A percentile compares a stretch with the other conserved stretches of the same genome.
These are phyloP conservation scores for Tuber borchii DNA, from an alignment of 495 filamentous ascomycete species.

Conservation along the genomic window DNA sequence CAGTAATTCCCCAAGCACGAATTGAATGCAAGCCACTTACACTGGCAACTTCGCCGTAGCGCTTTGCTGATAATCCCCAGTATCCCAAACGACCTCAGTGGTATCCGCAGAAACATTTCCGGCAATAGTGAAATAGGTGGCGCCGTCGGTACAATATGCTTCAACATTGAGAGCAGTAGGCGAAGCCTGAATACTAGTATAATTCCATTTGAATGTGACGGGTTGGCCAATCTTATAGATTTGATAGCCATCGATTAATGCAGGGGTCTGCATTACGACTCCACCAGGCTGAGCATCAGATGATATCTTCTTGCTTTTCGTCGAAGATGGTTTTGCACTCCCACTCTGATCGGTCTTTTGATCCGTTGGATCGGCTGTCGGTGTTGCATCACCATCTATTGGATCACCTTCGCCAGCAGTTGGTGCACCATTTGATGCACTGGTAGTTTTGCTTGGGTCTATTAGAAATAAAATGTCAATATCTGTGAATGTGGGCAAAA, in stretches of 20 bases:
- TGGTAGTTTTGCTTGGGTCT: slow-evolving; percentile 9
- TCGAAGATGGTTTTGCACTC: slow-evolving; percentile 45
- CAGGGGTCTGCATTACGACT: slow-evolving; percentile 75
- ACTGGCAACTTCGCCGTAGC: slow-evolving; percentile 46
- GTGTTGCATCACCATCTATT: slow-evolving; percentile 27
- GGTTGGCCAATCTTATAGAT: slow-evolving; percentile 85
- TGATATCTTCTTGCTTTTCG: slow-evolving; percentile 50
- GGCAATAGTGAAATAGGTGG: slow-evolving; percentile 62
- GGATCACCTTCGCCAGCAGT: slow-evolving; percentile 31
- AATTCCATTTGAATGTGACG: slow-evolving; percentile 90
- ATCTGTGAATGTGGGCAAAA: slow-evolving; percentile 7
- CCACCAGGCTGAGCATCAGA: slow-evolving; percentile 63
- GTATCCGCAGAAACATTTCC: slow-evolving; percentile 55
- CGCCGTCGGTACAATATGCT: slow-evolving; percentile 62
- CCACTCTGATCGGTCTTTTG: slow-evolving; percentile 37
- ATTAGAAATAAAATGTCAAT: slow-evolving; percentile 17
- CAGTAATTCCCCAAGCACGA: slow-evolving; percentile 44
- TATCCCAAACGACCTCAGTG: slow-evolving; percentile 72
- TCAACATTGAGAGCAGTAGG: slow-evolving; percentile 76
- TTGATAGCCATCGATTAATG: slow-evolving; percentile 51
- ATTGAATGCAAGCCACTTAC: slow-evolving; percentile 47
- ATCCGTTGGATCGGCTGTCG: slow-evolving; percentile 10
- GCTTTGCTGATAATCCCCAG: slow-evolving; percentile 57
- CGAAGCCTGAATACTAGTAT: slow-evolving; percentile 72
- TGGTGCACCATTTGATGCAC: slow-evolving; percentile 12